A percentile compares a stretch with the other conserved stretches of the same genome.
phyloP scores from a whole-genome alignment of 305 asterid species.

The Fraxinus floribunda region DNA sequence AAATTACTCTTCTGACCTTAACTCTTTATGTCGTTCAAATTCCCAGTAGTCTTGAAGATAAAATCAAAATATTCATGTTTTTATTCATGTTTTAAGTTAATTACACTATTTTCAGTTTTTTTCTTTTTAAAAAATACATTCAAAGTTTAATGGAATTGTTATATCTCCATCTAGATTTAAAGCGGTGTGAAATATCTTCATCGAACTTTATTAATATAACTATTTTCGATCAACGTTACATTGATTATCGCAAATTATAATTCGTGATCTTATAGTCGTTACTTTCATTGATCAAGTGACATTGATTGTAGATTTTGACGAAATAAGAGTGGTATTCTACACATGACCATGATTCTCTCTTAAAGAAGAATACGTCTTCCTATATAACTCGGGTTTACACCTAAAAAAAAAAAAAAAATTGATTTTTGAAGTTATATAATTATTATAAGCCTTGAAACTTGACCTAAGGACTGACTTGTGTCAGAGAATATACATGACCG shows the following conservation, averaged over 20 bases:
- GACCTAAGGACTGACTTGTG: too few species aligned
- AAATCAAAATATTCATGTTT: too few species aligned
- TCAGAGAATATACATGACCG: not conserved
- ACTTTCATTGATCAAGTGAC: not conserved
- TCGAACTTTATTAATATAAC: not conserved
- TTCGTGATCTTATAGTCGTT: not conserved
- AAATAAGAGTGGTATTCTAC: not conserved
- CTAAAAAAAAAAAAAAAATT: too few species aligned
- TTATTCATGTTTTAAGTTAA: not conserved
- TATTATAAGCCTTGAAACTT: too few species aligned
- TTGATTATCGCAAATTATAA: not conserved
- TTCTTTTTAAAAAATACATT: too few species aligned
- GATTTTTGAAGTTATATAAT: too few species aligned
- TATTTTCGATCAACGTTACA: not conserved
- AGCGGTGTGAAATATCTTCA: too few species aligned
- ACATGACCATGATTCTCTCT: not conserved
- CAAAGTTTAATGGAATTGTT: not conserved
- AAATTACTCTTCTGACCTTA: not conserved
- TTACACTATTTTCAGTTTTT: not conserved
- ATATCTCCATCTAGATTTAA: not conserved
- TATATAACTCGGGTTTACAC: not conserved
- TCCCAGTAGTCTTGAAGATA: not conserved
- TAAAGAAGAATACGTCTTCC: too few species aligned
- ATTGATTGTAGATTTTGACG: too few species aligned
- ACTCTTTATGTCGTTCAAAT: not conserved